Evolutionary conservation across 2,329 filamentous ascomycete genomes (phyloP).

Genomic region (Diplodia corticola): DNA sequence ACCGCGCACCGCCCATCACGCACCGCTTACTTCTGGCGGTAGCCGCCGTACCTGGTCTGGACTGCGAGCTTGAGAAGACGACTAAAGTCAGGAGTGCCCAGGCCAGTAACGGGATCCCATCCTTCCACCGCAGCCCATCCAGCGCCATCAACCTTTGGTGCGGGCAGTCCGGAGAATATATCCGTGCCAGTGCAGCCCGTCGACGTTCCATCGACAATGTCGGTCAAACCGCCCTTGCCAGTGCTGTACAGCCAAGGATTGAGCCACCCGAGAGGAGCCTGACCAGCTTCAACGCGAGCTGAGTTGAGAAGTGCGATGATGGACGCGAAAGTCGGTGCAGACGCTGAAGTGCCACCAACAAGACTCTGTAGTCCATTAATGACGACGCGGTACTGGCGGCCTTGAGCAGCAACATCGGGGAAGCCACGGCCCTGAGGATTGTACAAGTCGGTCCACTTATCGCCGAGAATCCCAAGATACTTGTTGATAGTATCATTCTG

Average conservation of each 20-base stretch:
- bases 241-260: slow-evolving; percentile 46
- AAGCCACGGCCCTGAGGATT: slow-evolving; percentile 47
- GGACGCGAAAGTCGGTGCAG: slow-evolving; percentile 42
- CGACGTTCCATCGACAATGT: slow-evolving; percentile 51
- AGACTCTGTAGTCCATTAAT: slow-evolving; percentile 35
- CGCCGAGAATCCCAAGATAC: slow-evolving; percentile 45
- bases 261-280: slow-evolving; percentile 40
- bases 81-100: slow-evolving; percentile 40
- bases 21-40: neutral
- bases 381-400: slow-evolving; percentile 37
- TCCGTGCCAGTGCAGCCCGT: slow-evolving; percentile 46
- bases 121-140: slow-evolving; percentile 53
- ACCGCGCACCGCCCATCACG: neutral
- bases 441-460: slow-evolving; percentile 44
- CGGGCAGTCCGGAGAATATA: slow-evolving; percentile 39
- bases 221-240: slow-evolving; percentile 48
- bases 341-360: slow-evolving; percentile 42
- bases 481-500: slow-evolving; percentile 42
- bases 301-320: slow-evolving; percentile 42
- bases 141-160: slow-evolving; percentile 47
- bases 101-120: slow-evolving; percentile 54
- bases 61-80: slow-evolving; percentile 33
- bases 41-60: slow-evolving; percentile 4
- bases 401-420: slow-evolving; percentile 48
- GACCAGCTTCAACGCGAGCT: slow-evolving; percentile 37